Conservation (phyloP, 75 land plant genomes). For the Picea sitchensis region DNA sequence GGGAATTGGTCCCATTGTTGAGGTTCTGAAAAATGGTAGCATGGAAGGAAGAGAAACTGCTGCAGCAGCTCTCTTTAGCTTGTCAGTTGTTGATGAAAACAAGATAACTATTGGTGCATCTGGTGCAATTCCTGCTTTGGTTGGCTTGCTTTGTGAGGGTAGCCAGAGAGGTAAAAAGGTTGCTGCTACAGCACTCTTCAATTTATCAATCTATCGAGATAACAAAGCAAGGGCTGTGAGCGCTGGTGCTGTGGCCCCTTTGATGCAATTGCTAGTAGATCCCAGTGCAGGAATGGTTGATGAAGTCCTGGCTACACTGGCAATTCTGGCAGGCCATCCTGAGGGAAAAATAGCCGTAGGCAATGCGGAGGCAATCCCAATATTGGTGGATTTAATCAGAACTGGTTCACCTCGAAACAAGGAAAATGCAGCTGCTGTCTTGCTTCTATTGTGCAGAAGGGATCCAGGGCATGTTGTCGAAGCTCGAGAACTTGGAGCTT, state of each 20-base stretch:
- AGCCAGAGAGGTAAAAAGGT: constrained; percentile 64
- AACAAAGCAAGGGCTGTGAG: constrained; percentile 63
- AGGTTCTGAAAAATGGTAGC: constrained; percentile 65
- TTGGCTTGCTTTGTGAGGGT: constrained; percentile 48
- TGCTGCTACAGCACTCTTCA: constrained; percentile 70
- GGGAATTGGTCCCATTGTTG: no score
- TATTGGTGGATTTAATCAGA: constrained; percentile 51
- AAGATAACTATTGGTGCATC: constrained; percentile 63
- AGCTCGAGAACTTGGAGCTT: constrained; percentile 43
- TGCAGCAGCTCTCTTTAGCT: constrained; percentile 79
- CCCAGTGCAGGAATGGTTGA: constrained; percentile 73
- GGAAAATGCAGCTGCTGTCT: constrained; percentile 76
- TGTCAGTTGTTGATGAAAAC: constrained; percentile 68
- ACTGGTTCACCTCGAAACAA: constrained; percentile 62
- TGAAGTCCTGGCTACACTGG: constrained; percentile 75
- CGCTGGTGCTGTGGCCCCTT: constrained; percentile 60
- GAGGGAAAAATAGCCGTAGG: constrained; percentile 74
- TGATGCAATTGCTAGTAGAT: constrained; percentile 63
- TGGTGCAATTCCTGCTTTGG: constrained; percentile 64
- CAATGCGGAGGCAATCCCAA: constrained; percentile 38
- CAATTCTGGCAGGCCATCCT: constrained; percentile 67
- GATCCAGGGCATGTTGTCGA: constrained; percentile 26
- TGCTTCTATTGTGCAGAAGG: constrained; percentile 52
- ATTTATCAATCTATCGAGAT: constrained; percentile 60
- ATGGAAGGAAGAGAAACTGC: constrained; percentile 89